Evolutionary conservation across 1,284 basidiomycete genomes (phyloP).

Genomic region (Ustilago xerochloae): DNA sequence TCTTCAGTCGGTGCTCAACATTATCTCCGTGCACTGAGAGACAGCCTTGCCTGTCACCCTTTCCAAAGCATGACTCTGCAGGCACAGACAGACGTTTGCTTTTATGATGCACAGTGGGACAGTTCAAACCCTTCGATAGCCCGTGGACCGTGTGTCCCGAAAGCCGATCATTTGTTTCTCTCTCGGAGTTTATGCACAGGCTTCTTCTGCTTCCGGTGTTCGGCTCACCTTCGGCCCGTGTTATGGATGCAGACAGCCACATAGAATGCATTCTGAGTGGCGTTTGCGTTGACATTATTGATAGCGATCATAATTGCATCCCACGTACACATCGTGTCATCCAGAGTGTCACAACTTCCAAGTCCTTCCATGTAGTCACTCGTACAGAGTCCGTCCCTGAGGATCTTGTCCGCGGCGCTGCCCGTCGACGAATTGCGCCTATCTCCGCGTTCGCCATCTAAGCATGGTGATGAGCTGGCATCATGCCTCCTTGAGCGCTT

Average conservation of each 20-base stretch:
- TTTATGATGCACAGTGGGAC: no score
- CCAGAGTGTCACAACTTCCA: conserved; percentile 5
- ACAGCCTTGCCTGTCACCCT: no score
- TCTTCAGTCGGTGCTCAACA: no score
- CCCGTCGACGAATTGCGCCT: background rate
- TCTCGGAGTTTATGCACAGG: no score
- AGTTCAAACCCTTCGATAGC: no score
- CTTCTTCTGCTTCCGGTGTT: background rate
- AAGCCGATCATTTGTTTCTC: no score
- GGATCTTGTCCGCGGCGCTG: conserved; percentile 14
- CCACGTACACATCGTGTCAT: conserved; percentile 12
- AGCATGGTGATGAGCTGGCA: no score
- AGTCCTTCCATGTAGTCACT: conserved; percentile 3
- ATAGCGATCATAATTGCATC: background rate
- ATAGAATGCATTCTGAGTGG: background rate
- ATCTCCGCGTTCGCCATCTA: background rate
- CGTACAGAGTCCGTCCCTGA: conserved; percentile 1
- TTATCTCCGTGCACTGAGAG: no score
- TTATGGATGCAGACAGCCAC: no score
- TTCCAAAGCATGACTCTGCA: no score
- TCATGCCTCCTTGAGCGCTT: background rate
- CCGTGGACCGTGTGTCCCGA: no score
- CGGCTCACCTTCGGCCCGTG: conserved; percentile 4
- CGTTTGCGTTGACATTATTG: background rate
- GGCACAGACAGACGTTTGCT: no score